Evolutionary conservation across 208 protist genomes (phyloP).

Genomic region (Leishmania tarentolae): DNA sequence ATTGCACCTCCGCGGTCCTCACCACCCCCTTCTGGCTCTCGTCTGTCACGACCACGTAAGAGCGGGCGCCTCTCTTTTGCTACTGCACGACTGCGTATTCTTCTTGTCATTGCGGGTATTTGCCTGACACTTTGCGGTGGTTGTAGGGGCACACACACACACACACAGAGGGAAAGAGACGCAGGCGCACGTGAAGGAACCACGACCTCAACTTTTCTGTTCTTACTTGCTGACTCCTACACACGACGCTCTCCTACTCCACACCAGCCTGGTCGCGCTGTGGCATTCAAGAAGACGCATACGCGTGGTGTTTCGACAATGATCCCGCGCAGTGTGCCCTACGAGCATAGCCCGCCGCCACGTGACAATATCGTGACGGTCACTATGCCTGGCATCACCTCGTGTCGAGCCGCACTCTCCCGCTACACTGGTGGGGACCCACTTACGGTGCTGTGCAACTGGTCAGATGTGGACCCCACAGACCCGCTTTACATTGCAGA

Average conservation of each 20-base stretch:
- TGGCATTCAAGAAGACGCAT: background rate
- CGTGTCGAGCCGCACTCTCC: conserved; percentile 59
- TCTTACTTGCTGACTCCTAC: background rate
- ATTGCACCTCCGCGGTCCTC: background rate
- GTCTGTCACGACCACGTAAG: background rate
- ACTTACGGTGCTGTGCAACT: conserved; percentile 72
- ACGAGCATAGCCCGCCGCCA: conserved; percentile 56
- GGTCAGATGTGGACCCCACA: conserved; percentile 35
- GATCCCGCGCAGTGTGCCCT: conserved; percentile 54
- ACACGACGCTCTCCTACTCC: background rate
- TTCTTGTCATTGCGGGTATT: background rate
- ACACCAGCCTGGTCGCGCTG: background rate
- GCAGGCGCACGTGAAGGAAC: background rate
- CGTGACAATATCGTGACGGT: conserved; percentile 86
- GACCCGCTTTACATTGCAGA: conserved; percentile 22
- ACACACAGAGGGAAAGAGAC: background rate
- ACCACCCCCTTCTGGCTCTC: background rate
- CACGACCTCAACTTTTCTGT: background rate
- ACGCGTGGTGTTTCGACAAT: conserved; percentile 21
- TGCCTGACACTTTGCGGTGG: background rate
- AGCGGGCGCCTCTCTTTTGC: background rate
- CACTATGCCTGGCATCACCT: conserved; percentile 71
- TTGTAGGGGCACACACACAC: background rate
- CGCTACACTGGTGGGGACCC: conserved; percentile 77
- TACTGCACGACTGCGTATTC: background rate